These are phyloP conservation scores for Colletotrichum orbiculare DNA, from an alignment of 2,329 filamentous ascomycete species.

Conservation along the genomic window DNA sequence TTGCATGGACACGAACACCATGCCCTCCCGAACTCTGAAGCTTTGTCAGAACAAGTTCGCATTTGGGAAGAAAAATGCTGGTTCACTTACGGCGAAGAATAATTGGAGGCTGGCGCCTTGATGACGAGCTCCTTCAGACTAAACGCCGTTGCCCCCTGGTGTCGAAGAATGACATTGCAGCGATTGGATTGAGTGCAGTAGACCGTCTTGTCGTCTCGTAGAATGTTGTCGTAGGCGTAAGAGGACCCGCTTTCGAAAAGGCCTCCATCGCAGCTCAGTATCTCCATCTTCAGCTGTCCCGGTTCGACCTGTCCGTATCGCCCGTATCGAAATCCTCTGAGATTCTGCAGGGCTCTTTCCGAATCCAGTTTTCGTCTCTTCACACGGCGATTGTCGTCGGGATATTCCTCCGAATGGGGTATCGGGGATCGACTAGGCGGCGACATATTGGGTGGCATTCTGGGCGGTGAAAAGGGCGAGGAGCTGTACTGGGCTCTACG, in stretches of 20 bases:
- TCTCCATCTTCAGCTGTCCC: constrained; percentile 84
- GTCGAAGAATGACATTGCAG: constrained; percentile 87
- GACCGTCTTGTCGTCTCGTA: constrained; percentile 83
- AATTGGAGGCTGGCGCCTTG: constrained; percentile 80
- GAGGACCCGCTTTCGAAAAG: constrained; percentile 70
- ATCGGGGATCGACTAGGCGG: constrained; percentile 49
- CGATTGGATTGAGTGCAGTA: constrained; percentile 91
- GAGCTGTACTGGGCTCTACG: constrained; percentile 33
- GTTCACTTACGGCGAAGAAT: constrained; percentile 84
- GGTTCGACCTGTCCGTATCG: constrained; percentile 88
- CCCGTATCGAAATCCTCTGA: constrained; percentile 79
- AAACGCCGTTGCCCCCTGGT: constrained; percentile 84
- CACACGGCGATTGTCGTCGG: constrained; percentile 62
- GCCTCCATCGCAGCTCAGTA: constrained; percentile 90
- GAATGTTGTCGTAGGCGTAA: constrained; percentile 82
- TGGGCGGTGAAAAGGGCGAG: constrained; percentile 40
- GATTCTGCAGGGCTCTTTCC: constrained; percentile 62
- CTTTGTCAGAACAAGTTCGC: constrained; percentile 18
- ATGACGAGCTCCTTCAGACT: constrained; percentile 88
- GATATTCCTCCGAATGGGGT: constrained; percentile 50
- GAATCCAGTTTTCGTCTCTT: constrained; percentile 80
- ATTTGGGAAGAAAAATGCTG: constrained; percentile 1
- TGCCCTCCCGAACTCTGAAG: constrained; percentile 84
- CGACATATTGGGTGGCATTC: constrained; percentile 42
- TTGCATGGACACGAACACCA: constrained; percentile 91